phyloP scores from a whole-genome alignment of 2,329 filamentous ascomycete genomes.

The Talaromyces sp. region DNA sequence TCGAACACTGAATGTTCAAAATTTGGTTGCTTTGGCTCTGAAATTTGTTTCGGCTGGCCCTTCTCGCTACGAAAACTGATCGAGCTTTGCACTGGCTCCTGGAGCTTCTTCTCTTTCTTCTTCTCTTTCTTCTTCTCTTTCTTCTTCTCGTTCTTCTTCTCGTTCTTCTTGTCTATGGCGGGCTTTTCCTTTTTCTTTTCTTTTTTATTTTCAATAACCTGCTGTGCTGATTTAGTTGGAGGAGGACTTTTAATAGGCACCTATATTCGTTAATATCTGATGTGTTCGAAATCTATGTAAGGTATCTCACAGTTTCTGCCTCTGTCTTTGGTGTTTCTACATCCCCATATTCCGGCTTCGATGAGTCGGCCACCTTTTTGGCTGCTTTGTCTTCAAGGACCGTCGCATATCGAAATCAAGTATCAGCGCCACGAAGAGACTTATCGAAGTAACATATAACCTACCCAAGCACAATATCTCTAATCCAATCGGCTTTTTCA shows the following conservation, averaged over 20 bases:
- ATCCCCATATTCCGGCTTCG: background rate
- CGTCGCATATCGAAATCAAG: background rate
- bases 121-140: slow-evolving; percentile 8
- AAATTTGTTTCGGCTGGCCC: background rate
- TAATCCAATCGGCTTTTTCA: slow-evolving; percentile 4
- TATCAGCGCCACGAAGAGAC: background rate
- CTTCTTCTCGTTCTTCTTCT: slow-evolving; percentile 3
- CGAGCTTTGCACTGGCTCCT: background rate
- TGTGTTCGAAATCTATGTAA: background rate
- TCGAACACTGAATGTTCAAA: background rate
- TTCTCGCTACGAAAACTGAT: background rate
- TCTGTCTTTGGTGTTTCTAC: background rate
- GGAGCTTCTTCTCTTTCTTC: background rate
- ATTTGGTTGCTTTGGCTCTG: slow-evolving; percentile 2
- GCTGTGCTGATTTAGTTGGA: background rate
- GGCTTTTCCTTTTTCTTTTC: slow-evolving; percentile 5
- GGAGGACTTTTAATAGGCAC: background rate
- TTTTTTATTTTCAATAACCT: background rate
- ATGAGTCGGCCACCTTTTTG: slow-evolving; percentile 1
- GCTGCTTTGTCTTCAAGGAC: slow-evolving; percentile 11
- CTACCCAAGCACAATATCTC: slow-evolving; percentile 7
- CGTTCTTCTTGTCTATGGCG: background rate
- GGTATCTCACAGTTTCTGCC: background rate
- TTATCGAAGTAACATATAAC: background rate
- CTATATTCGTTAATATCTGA: background rate